Evolutionary conservation across 768 basidiomycete genomes (phyloP).

Genomic region (Trametes coccinea): DNA sequence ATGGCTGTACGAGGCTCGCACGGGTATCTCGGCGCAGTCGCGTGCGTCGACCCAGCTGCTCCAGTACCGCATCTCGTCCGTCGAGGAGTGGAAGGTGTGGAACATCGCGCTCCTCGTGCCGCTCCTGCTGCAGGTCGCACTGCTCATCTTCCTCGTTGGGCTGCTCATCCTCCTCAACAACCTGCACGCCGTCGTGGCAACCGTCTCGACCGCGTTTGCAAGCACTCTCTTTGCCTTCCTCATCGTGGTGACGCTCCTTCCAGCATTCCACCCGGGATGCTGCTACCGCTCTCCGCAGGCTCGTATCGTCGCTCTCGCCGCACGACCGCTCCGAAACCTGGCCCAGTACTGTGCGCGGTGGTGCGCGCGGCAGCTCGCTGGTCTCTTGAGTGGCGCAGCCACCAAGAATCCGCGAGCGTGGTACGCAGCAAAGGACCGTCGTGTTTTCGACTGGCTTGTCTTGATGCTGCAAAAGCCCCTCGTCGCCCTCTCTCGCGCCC

Average conservation of each 20-base stretch:
- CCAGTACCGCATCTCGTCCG: slow-evolving; percentile 27
- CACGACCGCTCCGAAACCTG: neutral
- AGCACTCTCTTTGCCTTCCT: slow-evolving; percentile 12
- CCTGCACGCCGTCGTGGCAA: slow-evolving; percentile 20
- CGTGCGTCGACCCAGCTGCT: slow-evolving; percentile 24
- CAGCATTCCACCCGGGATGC: slow-evolving; percentile 13
- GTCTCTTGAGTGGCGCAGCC: too few relatives aligned
- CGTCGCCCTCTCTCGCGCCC: slow-evolving; percentile 1
- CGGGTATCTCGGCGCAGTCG: slow-evolving; percentile 22
- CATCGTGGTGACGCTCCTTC: slow-evolving; percentile 1
- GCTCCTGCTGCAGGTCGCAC: slow-evolving; percentile 21
- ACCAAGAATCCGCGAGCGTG: too few relatives aligned
- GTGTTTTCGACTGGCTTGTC: neutral
- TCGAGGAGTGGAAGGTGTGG: slow-evolving; percentile 25
- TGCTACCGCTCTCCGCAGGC: slow-evolving; percentile 22
- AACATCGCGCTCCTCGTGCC: slow-evolving; percentile 22
- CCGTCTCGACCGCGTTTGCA: slow-evolving; percentile 3
- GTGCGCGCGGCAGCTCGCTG: neutral
- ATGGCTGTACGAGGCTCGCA: slow-evolving; percentile 27
- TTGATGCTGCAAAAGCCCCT: neutral
- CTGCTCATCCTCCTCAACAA: slow-evolving; percentile 27
- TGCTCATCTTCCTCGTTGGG: slow-evolving; percentile 26
- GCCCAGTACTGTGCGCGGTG: neutral
- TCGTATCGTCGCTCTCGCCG: slow-evolving; percentile 1
- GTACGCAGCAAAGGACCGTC: too few relatives aligned